Percentiles rank a stretch among this genome's conserved stretches.
These are phyloP conservation scores for Capsella rubella DNA, from an alignment of 441 rosid genomes.

Conservation along the genomic window DNA sequence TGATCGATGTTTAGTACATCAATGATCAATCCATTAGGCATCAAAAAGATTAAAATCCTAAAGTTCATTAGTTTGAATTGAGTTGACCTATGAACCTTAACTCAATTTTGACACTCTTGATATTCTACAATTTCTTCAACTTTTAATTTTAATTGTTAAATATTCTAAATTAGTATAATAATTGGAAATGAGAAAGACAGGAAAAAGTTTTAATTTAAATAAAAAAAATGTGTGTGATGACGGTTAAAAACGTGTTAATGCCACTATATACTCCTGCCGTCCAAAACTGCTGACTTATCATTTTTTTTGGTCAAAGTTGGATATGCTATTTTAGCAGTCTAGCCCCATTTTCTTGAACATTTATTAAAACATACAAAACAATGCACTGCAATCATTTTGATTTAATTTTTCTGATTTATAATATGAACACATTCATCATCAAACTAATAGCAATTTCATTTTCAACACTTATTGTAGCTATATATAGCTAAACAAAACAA, in stretches of 20 bases:
- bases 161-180: neutral
- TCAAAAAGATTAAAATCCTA: too few species aligned
- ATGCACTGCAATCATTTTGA: neutral
- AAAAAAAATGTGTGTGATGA: neutral
- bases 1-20: too few species aligned
- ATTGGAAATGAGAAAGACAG: neutral
- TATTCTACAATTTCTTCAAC: too few species aligned
- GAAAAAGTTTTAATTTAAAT: neutral
- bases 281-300: neutral
- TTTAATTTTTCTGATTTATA: neutral
- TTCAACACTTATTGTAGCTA: constrained; percentile 24
- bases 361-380: neutral
- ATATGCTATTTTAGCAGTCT: neutral
- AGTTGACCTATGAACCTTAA: too few species aligned
- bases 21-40: too few species aligned
- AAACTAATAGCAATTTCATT: neutral
- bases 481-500: constrained; percentile 26
- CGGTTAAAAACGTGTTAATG: neutral
- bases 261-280: neutral
- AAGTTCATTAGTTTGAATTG: too few species aligned
- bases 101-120: too few species aligned
- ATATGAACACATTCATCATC: constrained; percentile 6
- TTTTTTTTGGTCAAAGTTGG: neutral
- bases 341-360: neutral
- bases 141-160: neutral